phyloP scores from a whole-genome alignment of 2,329 filamentous ascomycete species.

The Geosmithia morbida region DNA sequence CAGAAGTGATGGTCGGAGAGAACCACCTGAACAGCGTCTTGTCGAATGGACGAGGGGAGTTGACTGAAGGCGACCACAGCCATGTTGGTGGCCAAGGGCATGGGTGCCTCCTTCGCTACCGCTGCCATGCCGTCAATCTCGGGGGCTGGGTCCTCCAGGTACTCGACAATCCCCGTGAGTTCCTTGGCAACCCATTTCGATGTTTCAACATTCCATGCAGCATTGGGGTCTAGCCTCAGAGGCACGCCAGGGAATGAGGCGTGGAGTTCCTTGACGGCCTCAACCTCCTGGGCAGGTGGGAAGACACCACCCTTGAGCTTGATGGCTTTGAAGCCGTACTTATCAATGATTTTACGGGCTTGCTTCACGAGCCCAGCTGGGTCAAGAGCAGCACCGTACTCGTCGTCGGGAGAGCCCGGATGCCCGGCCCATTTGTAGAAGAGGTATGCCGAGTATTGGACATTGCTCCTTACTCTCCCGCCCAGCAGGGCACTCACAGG shows the following conservation, averaged over 20 bases:
- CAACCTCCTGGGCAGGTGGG: constrained; percentile 21
- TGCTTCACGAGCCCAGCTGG: constrained; percentile 17
- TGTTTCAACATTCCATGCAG: constrained; percentile 22
- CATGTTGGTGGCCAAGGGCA: constrained; percentile 28
- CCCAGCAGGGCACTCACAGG: constrained; percentile 24
- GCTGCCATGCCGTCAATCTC: constrained; percentile 27
- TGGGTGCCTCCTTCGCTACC: constrained; percentile 21
- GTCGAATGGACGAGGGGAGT: constrained; percentile 19
- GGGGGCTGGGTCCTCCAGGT: constrained; percentile 23
- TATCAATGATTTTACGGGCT: constrained; percentile 20
- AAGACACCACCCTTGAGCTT: constrained; percentile 28
- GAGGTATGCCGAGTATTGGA: constrained; percentile 26
- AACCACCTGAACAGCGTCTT: constrained; percentile 24
- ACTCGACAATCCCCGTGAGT: constrained; percentile 19
- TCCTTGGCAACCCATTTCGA: constrained; percentile 23
- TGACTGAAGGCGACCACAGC: constrained; percentile 25
- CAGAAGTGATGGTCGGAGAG: constrained; percentile 27
- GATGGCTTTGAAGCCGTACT: constrained; percentile 26
- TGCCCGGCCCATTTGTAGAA: constrained; percentile 28
- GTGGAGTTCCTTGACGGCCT: constrained; percentile 20
- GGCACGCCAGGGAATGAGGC: constrained; percentile 20
- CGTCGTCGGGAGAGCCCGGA: constrained; percentile 21
- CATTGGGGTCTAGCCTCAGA: constrained; percentile 21
- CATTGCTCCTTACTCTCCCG: constrained; percentile 20
- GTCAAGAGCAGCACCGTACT: constrained; percentile 22